These are phyloP conservation scores for Chlorella sorokiniana DNA, from an alignment of 139 green algal species.

Conservation along the genomic window DNA sequence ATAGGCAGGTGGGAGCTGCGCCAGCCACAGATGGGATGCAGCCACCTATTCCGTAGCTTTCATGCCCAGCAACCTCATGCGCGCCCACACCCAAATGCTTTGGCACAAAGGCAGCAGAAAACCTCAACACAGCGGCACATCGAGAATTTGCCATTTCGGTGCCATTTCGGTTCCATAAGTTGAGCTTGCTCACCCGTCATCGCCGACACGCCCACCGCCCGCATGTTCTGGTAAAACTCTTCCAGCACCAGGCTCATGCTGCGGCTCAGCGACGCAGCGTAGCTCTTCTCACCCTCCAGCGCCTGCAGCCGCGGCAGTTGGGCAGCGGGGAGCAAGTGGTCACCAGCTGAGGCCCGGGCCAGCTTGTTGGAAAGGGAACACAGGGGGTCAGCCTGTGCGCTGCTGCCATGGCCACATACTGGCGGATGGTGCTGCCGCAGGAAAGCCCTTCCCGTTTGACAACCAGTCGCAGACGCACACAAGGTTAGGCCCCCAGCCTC, in stretches of 20 bases:
- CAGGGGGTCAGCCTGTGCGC: not conserved
- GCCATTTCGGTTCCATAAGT: too few relatives aligned
- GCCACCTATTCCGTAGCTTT: too few relatives aligned
- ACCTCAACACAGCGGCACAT: too few relatives aligned
- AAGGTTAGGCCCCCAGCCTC: not conserved
- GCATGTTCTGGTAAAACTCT: conserved; percentile 92
- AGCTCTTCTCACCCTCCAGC: conserved; percentile 77
- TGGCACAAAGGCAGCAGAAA: too few relatives aligned
- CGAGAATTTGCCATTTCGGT: not conserved
- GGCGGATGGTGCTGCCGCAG: too few relatives aligned
- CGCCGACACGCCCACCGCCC: conserved; percentile 84
- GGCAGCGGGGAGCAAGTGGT: not conserved
- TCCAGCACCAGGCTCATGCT: conserved; percentile 90
- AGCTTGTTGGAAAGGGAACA: not conserved
- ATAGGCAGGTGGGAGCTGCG: too few relatives aligned
- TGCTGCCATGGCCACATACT: not conserved
- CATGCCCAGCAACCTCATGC: too few relatives aligned
- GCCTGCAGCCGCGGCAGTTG: conserved; percentile 17
- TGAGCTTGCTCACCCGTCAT: conserved; percentile 70
- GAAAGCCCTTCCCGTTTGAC: too few relatives aligned
- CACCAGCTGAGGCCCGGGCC: not conserved
- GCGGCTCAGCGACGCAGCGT: conserved; percentile 78
- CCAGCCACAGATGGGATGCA: too few relatives aligned
- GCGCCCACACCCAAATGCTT: too few relatives aligned
- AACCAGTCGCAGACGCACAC: too few relatives aligned